These are phyloP conservation scores for Omphalotus olearius DNA, from an alignment of 1,284 basidiomycete genomes.

Conservation along the genomic window DNA sequence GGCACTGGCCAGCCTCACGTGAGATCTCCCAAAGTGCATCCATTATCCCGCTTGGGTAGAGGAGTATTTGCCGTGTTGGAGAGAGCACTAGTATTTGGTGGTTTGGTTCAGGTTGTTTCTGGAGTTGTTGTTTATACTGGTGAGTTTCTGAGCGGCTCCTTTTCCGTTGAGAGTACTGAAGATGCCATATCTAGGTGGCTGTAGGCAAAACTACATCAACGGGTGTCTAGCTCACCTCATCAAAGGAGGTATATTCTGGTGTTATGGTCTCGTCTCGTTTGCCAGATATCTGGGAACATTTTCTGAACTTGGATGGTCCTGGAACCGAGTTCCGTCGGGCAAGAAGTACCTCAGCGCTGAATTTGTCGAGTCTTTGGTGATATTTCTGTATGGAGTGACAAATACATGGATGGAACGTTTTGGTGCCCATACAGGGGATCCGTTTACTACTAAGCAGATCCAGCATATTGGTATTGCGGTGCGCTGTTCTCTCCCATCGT, in stretches of 20 bases:
- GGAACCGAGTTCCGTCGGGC: constrained; percentile 69
- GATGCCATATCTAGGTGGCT: constrained; percentile 47
- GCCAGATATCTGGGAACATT: constrained; percentile 90
- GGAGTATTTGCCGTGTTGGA: constrained; percentile 52
- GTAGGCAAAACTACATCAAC: constrained; percentile 72
- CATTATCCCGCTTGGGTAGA: constrained; percentile 39
- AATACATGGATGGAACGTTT: constrained; percentile 99
- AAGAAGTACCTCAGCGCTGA: constrained; percentile 66
- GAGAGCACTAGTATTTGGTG: constrained; percentile 63
- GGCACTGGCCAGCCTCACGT: constrained; percentile 27
- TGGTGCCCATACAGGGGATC: constrained; percentile 76
- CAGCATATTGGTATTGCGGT: constrained; percentile 95
- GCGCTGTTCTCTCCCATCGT: constrained; percentile 20
- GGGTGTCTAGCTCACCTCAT: constrained; percentile 91
- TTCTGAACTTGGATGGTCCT: constrained; percentile 90
- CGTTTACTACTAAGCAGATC: constrained; percentile 89
- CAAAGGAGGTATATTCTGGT: constrained; percentile 91
- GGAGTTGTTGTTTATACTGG: constrained; percentile 77
- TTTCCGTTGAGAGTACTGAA: constrained; percentile 5
- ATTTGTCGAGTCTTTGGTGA: constrained; percentile 83
- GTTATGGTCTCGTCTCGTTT: constrained; percentile 87
- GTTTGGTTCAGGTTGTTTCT: constrained; percentile 60
- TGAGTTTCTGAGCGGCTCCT: constrained; percentile 17
- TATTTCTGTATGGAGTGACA: constrained; percentile 86
- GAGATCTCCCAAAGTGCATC: constrained; percentile 21